Percentiles rank a stretch among this genome's conserved stretches.
Evolutionary conservation across 2,329 filamentous ascomycete genomes (phyloP).

Genomic region (Tympanopsis confertula): DNA sequence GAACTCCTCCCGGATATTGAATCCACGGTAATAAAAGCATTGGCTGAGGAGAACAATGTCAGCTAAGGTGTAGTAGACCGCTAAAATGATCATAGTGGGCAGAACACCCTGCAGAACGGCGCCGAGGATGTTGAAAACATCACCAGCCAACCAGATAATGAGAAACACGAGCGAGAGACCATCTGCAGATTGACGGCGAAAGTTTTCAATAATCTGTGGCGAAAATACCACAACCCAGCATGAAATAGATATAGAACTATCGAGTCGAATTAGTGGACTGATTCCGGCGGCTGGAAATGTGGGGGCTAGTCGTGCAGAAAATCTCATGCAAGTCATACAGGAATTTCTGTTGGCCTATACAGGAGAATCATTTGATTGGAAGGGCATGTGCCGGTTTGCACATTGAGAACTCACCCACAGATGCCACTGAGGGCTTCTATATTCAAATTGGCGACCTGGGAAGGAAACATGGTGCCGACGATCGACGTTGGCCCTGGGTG

Average conservation of each 20-base stretch:
- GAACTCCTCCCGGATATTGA: conserved; percentile 50
- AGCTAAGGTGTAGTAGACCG: conserved; percentile 83
- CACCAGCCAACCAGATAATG: conserved; percentile 81
- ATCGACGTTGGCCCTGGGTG: too few species aligned
- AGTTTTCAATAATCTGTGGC: conserved; percentile 93
- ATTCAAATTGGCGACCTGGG: conserved; percentile 56
- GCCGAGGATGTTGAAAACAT: conserved; percentile 95
- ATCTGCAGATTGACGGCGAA: conserved; percentile 72
- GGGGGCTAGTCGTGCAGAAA: conserved; percentile 2
- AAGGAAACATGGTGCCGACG: conserved; percentile 38
- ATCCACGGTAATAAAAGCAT: conserved; percentile 92
- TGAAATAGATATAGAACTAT: conserved; percentile 83
- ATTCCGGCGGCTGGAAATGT: conserved; percentile 7
- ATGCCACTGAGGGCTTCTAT: conserved; percentile 88
- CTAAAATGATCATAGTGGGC: conserved; percentile 90
- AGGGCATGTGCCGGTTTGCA: neutral
- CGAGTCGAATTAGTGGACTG: conserved; percentile 4
- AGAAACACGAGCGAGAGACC: conserved; percentile 86
- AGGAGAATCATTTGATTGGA: neutral
- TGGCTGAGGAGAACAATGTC: conserved; percentile 80
- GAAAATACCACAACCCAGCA: conserved; percentile 98
- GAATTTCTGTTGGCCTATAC: neutral
- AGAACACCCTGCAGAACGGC: conserved; percentile 81
- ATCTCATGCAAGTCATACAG: neutral
- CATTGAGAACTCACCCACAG: conserved; percentile 50